Conservation (phyloP, 345 rosid genomes). For the Garcia nutans region DNA sequence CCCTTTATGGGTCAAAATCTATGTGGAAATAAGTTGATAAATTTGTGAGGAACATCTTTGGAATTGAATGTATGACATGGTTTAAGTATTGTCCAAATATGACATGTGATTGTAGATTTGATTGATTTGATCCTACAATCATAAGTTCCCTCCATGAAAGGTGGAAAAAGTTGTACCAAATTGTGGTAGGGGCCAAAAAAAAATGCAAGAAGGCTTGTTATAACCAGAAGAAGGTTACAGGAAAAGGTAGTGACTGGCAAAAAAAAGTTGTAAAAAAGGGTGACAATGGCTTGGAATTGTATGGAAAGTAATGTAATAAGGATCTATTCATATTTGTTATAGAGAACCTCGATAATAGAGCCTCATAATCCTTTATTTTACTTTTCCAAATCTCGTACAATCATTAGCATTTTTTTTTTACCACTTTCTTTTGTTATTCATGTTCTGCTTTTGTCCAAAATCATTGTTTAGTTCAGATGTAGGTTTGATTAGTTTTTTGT, state of each 20-base stretch:
- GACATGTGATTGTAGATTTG: not conserved
- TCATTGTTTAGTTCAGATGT: not conserved
- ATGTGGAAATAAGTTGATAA: not conserved
- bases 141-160: not conserved
- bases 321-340: not conserved
- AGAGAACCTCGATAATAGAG: not conserved
- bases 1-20: not conserved
- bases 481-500: not conserved
- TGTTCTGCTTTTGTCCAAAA: constrained; percentile 5
- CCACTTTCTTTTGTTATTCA: constrained; percentile 7
- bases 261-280: not conserved
- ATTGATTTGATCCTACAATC: not conserved
- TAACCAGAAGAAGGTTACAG: not conserved
- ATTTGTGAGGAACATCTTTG: not conserved
- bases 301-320: not conserved
- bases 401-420: not conserved
- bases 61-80: not conserved
- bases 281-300: not conserved
- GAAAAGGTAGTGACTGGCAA: not conserved
- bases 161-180: not conserved
- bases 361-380: not conserved
- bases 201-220: not conserved
- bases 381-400: not conserved
- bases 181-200: not conserved
- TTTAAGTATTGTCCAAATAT: not conserved